Base-by-base conservation (phyloP, 2,329 filamentous ascomycete species). In the Epichloe hybrida region DNA sequence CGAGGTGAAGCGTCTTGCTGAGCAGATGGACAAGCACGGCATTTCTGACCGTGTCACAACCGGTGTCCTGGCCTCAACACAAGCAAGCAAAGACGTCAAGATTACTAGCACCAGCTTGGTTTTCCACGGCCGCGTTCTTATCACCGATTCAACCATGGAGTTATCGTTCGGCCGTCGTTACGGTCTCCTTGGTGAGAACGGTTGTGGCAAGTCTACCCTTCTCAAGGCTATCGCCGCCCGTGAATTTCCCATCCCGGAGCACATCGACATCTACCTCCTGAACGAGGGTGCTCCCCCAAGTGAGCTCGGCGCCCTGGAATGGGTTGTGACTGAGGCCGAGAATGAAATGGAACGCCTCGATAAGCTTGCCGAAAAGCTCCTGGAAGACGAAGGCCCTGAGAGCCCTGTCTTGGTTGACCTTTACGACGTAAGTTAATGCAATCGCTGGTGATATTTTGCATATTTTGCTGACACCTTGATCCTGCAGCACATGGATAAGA, bases 41-140 rank as follows among this genome's bases (percentile, higher is more conserved):
- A 78, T 98, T 58, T 97, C 93, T 13, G 93, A 98, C 72, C 86
- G 93, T 69, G 93, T 98, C 69, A 98, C 94, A 54, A 98, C 93
- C 54, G 93, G 93, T 80, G 93, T 98, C 51, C 76, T 98, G 55
- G 78, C 90, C 38, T 98, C 93, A 43, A 81, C 91, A 56, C 71
- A 79, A 56, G 77, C 86, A 59, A 94, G 86, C 74, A 86, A 88
- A 71, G 93, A 98, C 71, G 88, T 95, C 70, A 98, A 98, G 78
- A 93, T 98, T 68, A 95, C 84, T 58, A 95, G 89, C 51, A 80
- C 83, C 63, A 95, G 86, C 56, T 76, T 98, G 60, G 91, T 96
- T 57, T 98, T 98, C 81, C 94, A 98, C 78, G 93, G 94, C 62
- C 88, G 86, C 61, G 93, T 97, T 59, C 83, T 98, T 54, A 87